Conservation (phyloP, 83 land plant species). For the Picea engelmannii region DNA sequence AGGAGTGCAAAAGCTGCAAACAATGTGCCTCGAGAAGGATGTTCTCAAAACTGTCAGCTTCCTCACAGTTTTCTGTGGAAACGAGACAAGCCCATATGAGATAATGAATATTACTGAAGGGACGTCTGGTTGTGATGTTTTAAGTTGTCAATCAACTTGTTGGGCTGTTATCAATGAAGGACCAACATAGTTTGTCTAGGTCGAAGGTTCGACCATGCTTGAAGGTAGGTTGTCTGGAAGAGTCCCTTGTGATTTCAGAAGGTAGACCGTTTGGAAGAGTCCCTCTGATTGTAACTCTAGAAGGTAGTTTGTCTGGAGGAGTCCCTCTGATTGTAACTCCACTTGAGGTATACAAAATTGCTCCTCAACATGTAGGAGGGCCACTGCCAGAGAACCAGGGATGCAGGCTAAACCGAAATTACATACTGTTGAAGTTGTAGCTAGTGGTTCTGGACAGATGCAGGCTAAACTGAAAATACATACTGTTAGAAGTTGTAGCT, state of each 20-base stretch:
- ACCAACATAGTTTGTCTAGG: background rate
- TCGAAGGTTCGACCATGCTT: background rate
- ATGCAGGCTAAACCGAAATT: too few species aligned
- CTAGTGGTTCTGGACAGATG: too few species aligned
- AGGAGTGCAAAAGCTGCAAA: slow-evolving; percentile 40
- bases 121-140: background rate
- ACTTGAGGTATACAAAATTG: too few species aligned
- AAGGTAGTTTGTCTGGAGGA: too few species aligned
- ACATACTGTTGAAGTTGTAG: too few species aligned
- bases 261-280: too few species aligned
- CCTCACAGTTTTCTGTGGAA: slow-evolving; percentile 27
- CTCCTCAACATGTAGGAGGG: too few species aligned
- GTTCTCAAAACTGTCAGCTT: slow-evolving; percentile 31
- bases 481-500: too few species aligned
- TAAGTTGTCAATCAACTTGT: background rate
- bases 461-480: too few species aligned
- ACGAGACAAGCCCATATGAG: slow-evolving; percentile 37
- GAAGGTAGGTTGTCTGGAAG: slow-evolving; percentile 25
- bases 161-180: background rate
- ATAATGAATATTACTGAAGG: slow-evolving; percentile 43
- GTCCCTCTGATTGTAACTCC: too few species aligned
- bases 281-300: too few species aligned
- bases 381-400: too few species aligned
- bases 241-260: background rate
- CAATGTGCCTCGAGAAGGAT: slow-evolving; percentile 42